These are phyloP conservation scores for Pseudonitzschia multistriata DNA, from an alignment of 108 stramenopile species.

Conservation along the genomic window DNA sequence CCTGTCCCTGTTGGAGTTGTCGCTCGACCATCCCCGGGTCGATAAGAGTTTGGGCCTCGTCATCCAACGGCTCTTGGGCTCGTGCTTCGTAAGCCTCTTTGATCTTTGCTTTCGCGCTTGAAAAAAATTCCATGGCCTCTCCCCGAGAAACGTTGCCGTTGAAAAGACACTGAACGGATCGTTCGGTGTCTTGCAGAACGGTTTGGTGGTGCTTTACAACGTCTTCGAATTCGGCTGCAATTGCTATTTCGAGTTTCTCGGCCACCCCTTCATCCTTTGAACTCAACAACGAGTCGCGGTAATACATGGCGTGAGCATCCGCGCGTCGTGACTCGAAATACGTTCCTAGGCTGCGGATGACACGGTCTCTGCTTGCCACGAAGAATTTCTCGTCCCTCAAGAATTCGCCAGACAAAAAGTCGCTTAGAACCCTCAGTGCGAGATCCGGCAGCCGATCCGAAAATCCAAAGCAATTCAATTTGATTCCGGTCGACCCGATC, in stretches of 20 bases:
- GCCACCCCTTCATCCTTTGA: conserved; percentile 53
- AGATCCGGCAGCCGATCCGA: conserved; percentile 75
- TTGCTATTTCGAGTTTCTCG: conserved; percentile 37
- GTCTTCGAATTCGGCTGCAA: conserved; percentile 42
- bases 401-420: conserved; percentile 40
- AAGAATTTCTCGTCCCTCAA: conserved; percentile 52
- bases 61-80: not conserved
- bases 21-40: conserved; percentile 43
- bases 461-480: conserved; percentile 65
- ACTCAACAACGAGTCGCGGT: conserved; percentile 59
- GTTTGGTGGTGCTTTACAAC: conserved; percentile 46
- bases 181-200: conserved; percentile 44
- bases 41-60: conserved; percentile 9
- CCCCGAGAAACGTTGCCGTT: conserved; percentile 70
- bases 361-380: conserved; percentile 59
- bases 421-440: conserved; percentile 48
- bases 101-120: conserved; percentile 9
- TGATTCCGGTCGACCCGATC: conserved; percentile 61
- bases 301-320: conserved; percentile 69
- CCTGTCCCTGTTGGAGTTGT: conserved; percentile 51
- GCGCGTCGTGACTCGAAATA: conserved; percentile 72
- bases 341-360: conserved; percentile 51
- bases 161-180: conserved; percentile 58
- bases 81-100: not conserved
- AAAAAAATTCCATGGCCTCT: conserved; percentile 58